Conservation (phyloP, 139 green algal species). For the Ettlia oleoabundans region DNA sequence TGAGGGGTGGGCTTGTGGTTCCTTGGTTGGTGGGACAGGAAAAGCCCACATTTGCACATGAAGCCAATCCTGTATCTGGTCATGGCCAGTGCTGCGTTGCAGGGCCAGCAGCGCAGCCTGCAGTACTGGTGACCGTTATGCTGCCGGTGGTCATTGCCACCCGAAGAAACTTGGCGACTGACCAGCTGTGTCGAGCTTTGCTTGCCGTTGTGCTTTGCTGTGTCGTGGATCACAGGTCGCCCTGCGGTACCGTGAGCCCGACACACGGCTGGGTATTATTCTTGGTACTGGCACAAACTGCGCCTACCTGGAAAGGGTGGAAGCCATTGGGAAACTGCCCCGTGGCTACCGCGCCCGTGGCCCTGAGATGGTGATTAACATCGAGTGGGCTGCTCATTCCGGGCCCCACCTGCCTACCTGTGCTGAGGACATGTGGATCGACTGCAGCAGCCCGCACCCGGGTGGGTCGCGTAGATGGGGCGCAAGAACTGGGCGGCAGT, state of each 20-base stretch:
- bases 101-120: background rate
- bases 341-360: constrained; percentile 1
- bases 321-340: constrained; percentile 40
- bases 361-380: constrained; percentile 70
- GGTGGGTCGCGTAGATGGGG: too few relatives aligned
- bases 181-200: too few relatives aligned
- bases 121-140: too few relatives aligned
- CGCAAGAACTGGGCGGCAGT: background rate
- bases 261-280: constrained; percentile 77
- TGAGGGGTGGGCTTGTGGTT: background rate
- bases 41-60: too few relatives aligned
- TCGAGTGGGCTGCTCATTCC: constrained; percentile 87
- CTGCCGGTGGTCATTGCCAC: too few relatives aligned
- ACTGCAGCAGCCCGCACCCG: constrained; percentile 62
- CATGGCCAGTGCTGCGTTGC: background rate
- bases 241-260: constrained; percentile 65
- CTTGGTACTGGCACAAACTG: constrained; percentile 91
- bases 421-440: constrained; percentile 75
- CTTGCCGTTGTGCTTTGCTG: too few relatives aligned
- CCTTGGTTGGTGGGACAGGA: too few relatives aligned
- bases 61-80: too few relatives aligned
- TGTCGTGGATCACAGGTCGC: too few relatives aligned
- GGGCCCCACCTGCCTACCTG: constrained; percentile 53
- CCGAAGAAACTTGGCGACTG: too few relatives aligned
- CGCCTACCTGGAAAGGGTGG: constrained; percentile 72